These are phyloP conservation scores for Gynochthodes officinalis DNA, from an alignment of 257 asterid genomes.

Conservation along the genomic window DNA sequence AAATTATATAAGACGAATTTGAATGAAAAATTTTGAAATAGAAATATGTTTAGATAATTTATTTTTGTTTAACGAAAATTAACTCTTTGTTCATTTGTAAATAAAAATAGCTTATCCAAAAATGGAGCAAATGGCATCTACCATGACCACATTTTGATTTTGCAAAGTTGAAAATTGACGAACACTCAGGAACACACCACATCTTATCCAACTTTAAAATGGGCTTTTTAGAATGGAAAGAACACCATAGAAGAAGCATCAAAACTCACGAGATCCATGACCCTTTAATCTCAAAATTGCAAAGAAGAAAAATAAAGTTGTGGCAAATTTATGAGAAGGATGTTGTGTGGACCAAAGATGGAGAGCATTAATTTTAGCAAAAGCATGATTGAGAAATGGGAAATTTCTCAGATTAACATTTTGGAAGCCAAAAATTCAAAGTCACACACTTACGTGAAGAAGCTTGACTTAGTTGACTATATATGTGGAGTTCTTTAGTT, in stretches of 20 bases:
- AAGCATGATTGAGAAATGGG: slow-evolving; percentile 17
- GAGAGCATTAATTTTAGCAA: not conserved
- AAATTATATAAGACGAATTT: no score
- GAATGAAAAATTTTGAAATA: no score
- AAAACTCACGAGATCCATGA: not conserved
- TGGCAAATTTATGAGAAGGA: no score
- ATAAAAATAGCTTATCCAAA: not conserved
- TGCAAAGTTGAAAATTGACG: not conserved
- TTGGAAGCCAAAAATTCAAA: slow-evolving; percentile 9
- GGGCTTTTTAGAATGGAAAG: not conserved
- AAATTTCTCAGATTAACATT: slow-evolving; percentile 14
- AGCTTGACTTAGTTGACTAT: no score
- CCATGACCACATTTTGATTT: not conserved
- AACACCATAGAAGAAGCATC: not conserved
- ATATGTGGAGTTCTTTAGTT: not conserved
- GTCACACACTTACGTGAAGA: no score
- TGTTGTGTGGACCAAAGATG: no score
- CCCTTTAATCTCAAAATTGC: not conserved
- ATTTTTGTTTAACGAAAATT: no score
- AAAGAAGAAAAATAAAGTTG: slow-evolving; percentile 16
- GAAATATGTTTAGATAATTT: no score
- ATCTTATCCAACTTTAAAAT: not conserved
- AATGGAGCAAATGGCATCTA: not conserved
- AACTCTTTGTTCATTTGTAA: no score
- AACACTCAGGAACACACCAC: not conserved